Percentiles rank a stretch among this genome's conserved stretches.
Evolutionary conservation across 768 basidiomycete genomes (phyloP).

Genomic region (Lenzites betulinus): DNA sequence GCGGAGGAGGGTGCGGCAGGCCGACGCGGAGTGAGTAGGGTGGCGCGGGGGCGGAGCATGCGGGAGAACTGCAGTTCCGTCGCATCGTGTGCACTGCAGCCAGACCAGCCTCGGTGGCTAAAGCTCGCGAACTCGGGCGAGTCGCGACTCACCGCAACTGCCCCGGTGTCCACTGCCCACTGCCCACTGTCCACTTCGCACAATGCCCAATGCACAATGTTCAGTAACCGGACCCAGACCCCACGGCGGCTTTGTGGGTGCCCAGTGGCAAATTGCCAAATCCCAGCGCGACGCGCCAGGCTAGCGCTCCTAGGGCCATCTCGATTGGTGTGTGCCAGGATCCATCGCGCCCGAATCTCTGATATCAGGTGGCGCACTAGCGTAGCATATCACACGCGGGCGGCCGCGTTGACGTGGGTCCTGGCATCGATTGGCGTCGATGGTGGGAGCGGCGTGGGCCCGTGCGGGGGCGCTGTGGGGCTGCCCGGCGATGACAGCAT

Average conservation of each 20-base stretch:
- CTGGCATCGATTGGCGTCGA: constrained; percentile 6
- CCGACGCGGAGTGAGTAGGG: neutral
- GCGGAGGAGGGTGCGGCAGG: neutral
- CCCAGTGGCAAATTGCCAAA: too few relatives aligned
- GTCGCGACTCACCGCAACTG: too few relatives aligned
- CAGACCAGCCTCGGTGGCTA: neutral
- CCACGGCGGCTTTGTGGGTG: neutral
- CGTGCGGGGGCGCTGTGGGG: neutral
- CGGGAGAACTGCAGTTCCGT: constrained; percentile 6
- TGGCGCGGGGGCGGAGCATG: neutral
- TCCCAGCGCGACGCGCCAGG: too few relatives aligned
- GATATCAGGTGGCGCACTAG: constrained; percentile 2
- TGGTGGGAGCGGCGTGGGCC: neutral
- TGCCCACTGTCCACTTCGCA: constrained; percentile 4
- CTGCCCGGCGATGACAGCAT: neutral
- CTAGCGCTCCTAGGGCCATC: too few relatives aligned
- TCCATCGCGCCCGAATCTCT: neutral
- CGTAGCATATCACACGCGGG: neutral
- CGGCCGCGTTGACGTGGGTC: neutral
- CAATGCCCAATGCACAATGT: constrained; percentile 7
- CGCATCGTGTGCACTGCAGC: neutral
- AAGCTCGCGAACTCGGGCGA: neutral
- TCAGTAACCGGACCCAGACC: neutral
- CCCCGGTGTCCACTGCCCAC: neutral
- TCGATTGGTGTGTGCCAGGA: too few relatives aligned